Base-by-base conservation (phyloP, 257 asterid genomes). In the Jaltomata sinuosa region DNA sequence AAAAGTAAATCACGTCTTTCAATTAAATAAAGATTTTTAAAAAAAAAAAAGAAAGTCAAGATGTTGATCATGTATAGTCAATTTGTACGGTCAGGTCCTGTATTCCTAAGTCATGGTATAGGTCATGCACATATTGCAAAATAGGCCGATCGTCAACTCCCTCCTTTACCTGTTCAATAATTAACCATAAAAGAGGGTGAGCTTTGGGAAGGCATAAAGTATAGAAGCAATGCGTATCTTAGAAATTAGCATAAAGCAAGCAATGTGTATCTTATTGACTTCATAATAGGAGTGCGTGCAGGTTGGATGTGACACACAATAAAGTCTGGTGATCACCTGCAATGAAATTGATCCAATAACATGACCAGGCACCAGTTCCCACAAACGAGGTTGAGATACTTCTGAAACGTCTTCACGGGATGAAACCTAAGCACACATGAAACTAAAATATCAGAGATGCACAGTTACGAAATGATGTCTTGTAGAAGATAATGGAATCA, bases 321-420 rank as follows among this genome's bases (percentile, higher is more conserved):
- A 49, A 47, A 61, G 64, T 79, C 79, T 50, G 68, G 59, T 19
- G 14, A 78, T 34, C 82, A 94, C 99, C 99, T 87, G 92, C 81
- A 96, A 88, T 53, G 94, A 92, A 87, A 94, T 88, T 68, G 98
- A 92, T 65, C 98, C 99, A 85, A 94, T 90, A 62, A 91, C 94
- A 78, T 95, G 94, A 80, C 99, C 97, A 0, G 99, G 99, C 80
- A 92, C 97, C 87, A 96, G 47, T 79, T 96, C 99, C 99, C 99
- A 96, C 57, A 94, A 93, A 34, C 97, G 97, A 72, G 94, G 97
- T 90, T 93, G 92, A 84, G 91, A 89, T 80, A 93, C 90, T 88
- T 96, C 99, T 27, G 87, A 83, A 84, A 94, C 86, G 81, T 94
- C 94, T 83, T 94, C 96, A 54, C 86, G 92, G 36, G 93, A 89